A percentile compares a stretch with the other conserved stretches of the same genome.
Conservation (phyloP, 768 basidiomycete genomes). For the Gyrodon lividus region DNA sequence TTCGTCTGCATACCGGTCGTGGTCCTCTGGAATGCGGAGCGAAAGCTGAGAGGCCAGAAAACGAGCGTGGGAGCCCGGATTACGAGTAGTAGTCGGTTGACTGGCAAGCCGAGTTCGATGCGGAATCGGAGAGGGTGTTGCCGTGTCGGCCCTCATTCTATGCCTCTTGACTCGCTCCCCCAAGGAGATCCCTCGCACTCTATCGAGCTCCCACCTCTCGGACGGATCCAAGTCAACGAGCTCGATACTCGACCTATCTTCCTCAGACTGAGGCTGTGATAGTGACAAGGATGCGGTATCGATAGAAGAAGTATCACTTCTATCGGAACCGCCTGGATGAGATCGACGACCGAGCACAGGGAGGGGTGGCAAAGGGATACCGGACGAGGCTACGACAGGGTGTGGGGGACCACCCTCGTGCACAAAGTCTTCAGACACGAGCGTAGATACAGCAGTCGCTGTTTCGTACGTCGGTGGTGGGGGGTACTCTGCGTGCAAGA, state of each 20-base stretch:
- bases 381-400: slow-evolving; percentile 24
- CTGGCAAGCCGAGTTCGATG: slow-evolving; percentile 32
- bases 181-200: slow-evolving; percentile 41
- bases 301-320: slow-evolving; percentile 24
- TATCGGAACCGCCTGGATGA: slow-evolving; percentile 17
- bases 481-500: slow-evolving; percentile 52
- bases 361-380: slow-evolving; percentile 25
- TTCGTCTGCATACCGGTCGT: slow-evolving; percentile 33
- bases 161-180: slow-evolving; percentile 39
- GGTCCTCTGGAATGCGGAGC: slow-evolving; percentile 33
- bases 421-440: slow-evolving; percentile 41
- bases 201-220: slow-evolving; percentile 45
- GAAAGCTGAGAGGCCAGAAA: slow-evolving; percentile 34
- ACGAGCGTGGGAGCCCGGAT: slow-evolving; percentile 30
- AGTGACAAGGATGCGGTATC: slow-evolving; percentile 16
- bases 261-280: slow-evolving; percentile 33
- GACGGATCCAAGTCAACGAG: slow-evolving; percentile 49
- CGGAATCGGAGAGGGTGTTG: slow-evolving; percentile 18
- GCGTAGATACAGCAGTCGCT: slow-evolving; percentile 42
- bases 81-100: slow-evolving; percentile 27
- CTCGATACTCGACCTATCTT: slow-evolving; percentile 51
- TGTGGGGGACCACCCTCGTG: slow-evolving; percentile 26
- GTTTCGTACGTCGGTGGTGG: slow-evolving; percentile 76
- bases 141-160: slow-evolving; percentile 34
- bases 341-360: slow-evolving; percentile 13